Evolutionary conservation across 148 eudicot genomes (phyloP).

Genomic region (Fallopia convolvulus): DNA sequence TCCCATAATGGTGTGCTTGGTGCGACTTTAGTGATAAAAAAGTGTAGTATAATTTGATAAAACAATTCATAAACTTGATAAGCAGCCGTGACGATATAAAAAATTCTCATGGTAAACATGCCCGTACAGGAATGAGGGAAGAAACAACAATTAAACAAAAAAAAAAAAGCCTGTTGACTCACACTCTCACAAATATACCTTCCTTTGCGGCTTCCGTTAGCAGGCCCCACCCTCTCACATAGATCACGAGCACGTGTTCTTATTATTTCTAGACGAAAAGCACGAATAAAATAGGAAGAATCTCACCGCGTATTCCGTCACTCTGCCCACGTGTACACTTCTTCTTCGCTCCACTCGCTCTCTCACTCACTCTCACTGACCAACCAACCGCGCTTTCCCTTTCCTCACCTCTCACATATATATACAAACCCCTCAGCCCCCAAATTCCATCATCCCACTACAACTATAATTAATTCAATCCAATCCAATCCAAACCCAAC

Average conservation of each 20-base stretch:
- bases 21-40: too few species aligned
- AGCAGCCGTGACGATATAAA: not conserved
- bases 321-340: slow-evolving; percentile 8
- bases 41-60: too few species aligned
- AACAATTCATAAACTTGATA: not conserved
- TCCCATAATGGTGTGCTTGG: too few species aligned
- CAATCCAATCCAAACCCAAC: not conserved
- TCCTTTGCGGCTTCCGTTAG: not conserved
- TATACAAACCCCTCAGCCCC: not conserved
- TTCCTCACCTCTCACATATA: not conserved
- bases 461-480: not conserved
- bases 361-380: slow-evolving; percentile 4
- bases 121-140: not conserved
- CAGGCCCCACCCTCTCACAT: not conserved
- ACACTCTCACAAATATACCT: not conserved
- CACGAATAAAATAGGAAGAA: too few species aligned
- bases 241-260: slow-evolving; percentile 2
- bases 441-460: not conserved
- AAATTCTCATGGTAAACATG: not conserved
- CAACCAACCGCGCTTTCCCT: slow-evolving; percentile 1
- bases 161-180: too few species aligned
- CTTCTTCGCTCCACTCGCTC: not conserved
- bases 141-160: not conserved
- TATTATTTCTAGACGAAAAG: not conserved
- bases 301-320: not conserved